phyloP scores from a whole-genome alignment of 1,139 yeast genomes.

The Debaryomyces sp. region DNA sequence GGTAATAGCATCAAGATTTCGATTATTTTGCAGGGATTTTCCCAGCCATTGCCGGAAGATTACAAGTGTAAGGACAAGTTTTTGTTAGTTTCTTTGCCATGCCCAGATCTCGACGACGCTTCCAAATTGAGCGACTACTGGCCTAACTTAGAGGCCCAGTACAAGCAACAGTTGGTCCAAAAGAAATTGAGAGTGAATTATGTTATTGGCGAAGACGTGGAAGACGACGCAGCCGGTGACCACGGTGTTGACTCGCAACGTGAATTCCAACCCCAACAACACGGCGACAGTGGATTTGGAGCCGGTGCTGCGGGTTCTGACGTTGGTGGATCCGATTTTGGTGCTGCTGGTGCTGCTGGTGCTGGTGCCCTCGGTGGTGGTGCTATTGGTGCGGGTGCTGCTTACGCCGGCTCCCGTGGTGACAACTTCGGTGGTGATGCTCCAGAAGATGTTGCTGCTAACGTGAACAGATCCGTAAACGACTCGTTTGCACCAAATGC shows the following conservation, averaged over 20 bases:
- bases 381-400: conserved; percentile 16
- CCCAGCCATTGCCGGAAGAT: conserved; percentile 72
- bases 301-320: conserved; percentile 15
- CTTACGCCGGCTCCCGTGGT: conserved; percentile 5
- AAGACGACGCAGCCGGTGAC: conserved; percentile 21
- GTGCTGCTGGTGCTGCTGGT: conserved; percentile 14
- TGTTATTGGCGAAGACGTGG: conserved; percentile 36
- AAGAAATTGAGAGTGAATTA: conserved; percentile 82
- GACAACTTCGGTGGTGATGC: conserved; percentile 8
- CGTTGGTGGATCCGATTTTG: conserved; percentile 12
- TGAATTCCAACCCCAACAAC: not conserved
- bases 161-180: conserved; percentile 61
- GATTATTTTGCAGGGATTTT: conserved; percentile 82
- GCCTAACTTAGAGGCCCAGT: conserved; percentile 67
- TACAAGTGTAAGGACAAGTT: conserved; percentile 90
- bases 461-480: conserved; percentile 15
- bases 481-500: conserved; percentile 20
- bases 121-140: conserved; percentile 68
- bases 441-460: conserved; percentile 12
- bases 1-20: conserved; percentile 74
- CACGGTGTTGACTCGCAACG: conserved; percentile 4
- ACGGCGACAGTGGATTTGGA: not conserved
- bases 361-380: conserved; percentile 18
- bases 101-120: conserved; percentile 60
- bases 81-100: conserved; percentile 82